Evolutionary conservation across 2,329 filamentous ascomycete species (phyloP).

Genomic region (Neofusicoccum ribis): DNA sequence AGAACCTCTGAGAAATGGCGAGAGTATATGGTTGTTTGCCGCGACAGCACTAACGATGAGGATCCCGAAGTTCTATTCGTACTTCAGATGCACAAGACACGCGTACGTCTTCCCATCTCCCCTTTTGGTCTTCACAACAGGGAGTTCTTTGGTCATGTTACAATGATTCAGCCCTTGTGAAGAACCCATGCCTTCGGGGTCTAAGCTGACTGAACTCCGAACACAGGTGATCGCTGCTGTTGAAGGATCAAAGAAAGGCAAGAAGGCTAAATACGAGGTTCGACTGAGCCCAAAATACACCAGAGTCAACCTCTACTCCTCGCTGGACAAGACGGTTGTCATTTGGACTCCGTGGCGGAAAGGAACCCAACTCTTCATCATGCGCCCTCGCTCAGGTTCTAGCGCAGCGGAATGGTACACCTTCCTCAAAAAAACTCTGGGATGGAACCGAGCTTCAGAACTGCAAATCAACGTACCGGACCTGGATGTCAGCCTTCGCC

Average conservation of each 20-base stretch:
- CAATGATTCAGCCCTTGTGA: too few species aligned
- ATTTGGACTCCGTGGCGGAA: conserved; percentile 58
- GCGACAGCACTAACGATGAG: conserved; percentile 56
- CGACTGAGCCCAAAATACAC: conserved; percentile 54
- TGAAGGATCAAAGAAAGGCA: conserved; percentile 53
- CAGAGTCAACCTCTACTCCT: conserved; percentile 64
- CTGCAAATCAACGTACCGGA: conserved; percentile 65
- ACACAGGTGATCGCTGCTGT: conserved; percentile 59
- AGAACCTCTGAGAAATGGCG: conserved; percentile 64
- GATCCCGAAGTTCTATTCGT: conserved; percentile 48
- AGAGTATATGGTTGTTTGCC: conserved; percentile 63
- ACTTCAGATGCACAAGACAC: conserved; percentile 62
- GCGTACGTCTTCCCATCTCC: conserved; percentile 37
- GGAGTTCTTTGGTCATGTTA: too few species aligned
- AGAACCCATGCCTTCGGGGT: too few species aligned
- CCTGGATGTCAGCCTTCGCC: conserved; percentile 58
- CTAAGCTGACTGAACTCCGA: not conserved
- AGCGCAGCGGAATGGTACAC: conserved; percentile 70
- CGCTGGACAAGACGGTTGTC: conserved; percentile 67
- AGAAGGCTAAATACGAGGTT: conserved; percentile 59
- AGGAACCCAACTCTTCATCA: conserved; percentile 62
- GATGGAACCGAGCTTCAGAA: conserved; percentile 57
- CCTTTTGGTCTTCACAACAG: too few species aligned
- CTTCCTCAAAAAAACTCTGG: conserved; percentile 61
- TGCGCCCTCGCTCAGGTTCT: conserved; percentile 61